These are phyloP conservation scores for Blastobotrys petasosporus DNA, from an alignment of 1,139 yeast species.

Conservation along the genomic window DNA sequence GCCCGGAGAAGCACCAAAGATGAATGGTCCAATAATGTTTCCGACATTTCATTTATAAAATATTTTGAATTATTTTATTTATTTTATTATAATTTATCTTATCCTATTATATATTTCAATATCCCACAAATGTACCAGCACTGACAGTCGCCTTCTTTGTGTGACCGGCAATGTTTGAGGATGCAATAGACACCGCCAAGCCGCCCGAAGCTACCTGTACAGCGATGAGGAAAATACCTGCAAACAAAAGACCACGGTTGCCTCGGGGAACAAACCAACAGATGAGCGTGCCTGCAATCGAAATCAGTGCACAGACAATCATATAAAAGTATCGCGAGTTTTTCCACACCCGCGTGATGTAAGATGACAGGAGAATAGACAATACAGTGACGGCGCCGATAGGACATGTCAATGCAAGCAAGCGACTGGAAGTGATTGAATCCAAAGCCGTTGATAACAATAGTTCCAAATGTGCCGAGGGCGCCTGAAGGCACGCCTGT, in stretches of 20 bases:
- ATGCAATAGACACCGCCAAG: constrained; percentile 35
- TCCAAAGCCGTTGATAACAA: constrained; percentile 29
- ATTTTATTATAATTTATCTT: too few species aligned
- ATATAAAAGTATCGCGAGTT: constrained; percentile 10
- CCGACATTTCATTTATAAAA: too few species aligned
- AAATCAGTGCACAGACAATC: constrained; percentile 6
- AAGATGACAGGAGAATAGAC: constrained; percentile 6
- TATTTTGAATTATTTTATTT: too few species aligned
- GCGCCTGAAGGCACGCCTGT: constrained; percentile 22
- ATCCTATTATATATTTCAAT: too few species aligned
- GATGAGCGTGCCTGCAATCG: constrained; percentile 14
- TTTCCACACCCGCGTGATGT: constrained; percentile 9
- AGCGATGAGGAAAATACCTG: constrained; percentile 11
- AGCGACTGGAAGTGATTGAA: constrained; percentile 37
- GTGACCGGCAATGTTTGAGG: constrained; percentile 58
- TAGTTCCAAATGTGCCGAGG: constrained; percentile 18
- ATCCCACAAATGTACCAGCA: constrained; percentile 54
- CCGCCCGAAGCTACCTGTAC: background rate
- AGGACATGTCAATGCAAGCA: constrained; percentile 36
- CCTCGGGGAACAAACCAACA: constrained; percentile 13
- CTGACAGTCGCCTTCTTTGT: constrained; percentile 60
- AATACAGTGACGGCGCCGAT: constrained; percentile 28
- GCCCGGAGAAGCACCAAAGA: constrained; percentile 11
- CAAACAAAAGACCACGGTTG: constrained; percentile 8
- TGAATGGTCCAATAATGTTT: constrained; percentile 53